Percentiles rank a stretch among this genome's conserved stretches.
Evolutionary conservation across 2,329 filamentous ascomycete species (phyloP).

Genomic region (Botrytis aclada): DNA sequence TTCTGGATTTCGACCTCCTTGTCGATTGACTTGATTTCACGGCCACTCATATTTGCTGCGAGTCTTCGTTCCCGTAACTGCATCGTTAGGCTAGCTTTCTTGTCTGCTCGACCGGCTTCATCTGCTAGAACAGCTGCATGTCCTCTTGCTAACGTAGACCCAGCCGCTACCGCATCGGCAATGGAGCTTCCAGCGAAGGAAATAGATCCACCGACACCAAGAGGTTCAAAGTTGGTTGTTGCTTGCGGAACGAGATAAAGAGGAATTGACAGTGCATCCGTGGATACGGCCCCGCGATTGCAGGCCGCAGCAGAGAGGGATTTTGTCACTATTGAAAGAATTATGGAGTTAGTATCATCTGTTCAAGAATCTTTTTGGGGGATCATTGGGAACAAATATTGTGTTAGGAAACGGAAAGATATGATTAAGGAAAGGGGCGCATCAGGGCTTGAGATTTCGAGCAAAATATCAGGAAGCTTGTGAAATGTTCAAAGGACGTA

Average conservation of each 20-base stretch:
- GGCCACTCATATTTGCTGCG: background rate
- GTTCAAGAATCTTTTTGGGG: background rate
- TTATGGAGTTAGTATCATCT: background rate
- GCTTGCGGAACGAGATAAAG: background rate
- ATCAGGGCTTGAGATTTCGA: background rate
- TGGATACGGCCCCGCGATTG: background rate
- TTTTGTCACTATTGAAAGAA: background rate
- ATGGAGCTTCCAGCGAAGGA: background rate
- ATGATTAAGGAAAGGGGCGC: background rate
- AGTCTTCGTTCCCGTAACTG: constrained; percentile 7
- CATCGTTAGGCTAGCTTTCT: constrained; percentile 1
- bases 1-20: background rate
- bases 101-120: background rate
- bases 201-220: background rate
- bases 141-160: background rate
- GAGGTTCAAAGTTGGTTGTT: background rate
- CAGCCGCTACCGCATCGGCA: background rate
- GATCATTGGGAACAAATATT: background rate
- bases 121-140: background rate
- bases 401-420: background rate
- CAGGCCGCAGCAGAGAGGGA: background rate
- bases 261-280: background rate
- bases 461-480: background rate
- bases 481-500: background rate
- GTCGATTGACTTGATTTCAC: constrained; percentile 5